These are phyloP conservation scores for Phaeosphaeria sp. DNA, from an alignment of 2,329 filamentous ascomycete species.

Conservation along the genomic window DNA sequence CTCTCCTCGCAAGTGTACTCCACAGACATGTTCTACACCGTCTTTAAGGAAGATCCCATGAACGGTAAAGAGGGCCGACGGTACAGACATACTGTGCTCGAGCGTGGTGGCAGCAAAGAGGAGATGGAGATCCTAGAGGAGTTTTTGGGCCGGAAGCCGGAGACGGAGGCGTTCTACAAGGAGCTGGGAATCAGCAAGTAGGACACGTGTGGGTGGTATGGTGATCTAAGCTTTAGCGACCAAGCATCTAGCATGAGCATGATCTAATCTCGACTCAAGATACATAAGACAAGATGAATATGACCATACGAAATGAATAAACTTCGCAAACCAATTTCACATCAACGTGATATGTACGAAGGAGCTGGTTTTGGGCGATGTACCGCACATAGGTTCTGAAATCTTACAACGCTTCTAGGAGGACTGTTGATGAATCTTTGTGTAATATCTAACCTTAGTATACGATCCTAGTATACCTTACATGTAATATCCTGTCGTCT, in stretches of 20 bases:
- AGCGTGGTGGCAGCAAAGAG: conserved; percentile 78
- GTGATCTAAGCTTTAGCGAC: not conserved
- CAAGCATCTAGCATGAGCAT: not conserved
- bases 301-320: too few relatives aligned
- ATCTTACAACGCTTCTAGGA: too few relatives aligned
- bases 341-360: too few relatives aligned
- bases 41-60: conserved; percentile 82
- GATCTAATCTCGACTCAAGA: not conserved
- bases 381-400: too few relatives aligned
- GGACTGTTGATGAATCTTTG: too few relatives aligned
- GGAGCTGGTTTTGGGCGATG: too few relatives aligned
- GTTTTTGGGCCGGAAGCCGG: conserved; percentile 79
- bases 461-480: too few relatives aligned
- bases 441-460: too few relatives aligned
- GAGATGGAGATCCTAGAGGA: conserved; percentile 82
- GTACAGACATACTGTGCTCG: conserved; percentile 79
- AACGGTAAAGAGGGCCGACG: conserved; percentile 74
- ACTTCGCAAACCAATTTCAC: too few relatives aligned
- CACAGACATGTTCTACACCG: conserved; percentile 83
- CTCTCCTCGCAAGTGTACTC: conserved; percentile 78
- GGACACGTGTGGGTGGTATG: not conserved
- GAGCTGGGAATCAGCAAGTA: conserved; percentile 66
- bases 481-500: too few relatives aligned
- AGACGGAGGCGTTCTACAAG: conserved; percentile 79
- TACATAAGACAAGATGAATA: not conserved